Conservation (phyloP, 495 filamentous ascomycete species). For the Xylaria scruposa region DNA sequence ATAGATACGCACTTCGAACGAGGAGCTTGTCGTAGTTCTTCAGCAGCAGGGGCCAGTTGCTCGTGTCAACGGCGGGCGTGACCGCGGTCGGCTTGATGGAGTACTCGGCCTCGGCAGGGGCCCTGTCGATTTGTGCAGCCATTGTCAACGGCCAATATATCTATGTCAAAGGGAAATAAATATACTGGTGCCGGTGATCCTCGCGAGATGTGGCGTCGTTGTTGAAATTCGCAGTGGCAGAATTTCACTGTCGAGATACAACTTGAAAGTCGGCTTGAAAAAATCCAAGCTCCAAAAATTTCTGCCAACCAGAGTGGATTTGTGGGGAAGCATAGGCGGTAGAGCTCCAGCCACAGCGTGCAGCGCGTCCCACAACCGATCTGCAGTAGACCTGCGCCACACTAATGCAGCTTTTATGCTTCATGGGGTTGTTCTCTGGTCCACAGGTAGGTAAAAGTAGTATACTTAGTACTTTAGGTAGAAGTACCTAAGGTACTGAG, state of each 20-base stretch:
- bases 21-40: constrained; percentile 81
- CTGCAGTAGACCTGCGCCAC: constrained; percentile 2
- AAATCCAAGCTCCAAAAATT: constrained; percentile 43
- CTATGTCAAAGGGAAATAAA: constrained; percentile 21
- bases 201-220: constrained; percentile 26
- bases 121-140: constrained; percentile 65
- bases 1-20: constrained; percentile 55
- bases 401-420: not conserved
- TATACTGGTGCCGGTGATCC: constrained; percentile 31
- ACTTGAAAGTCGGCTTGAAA: constrained; percentile 21
- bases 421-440: not conserved
- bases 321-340: constrained; percentile 23
- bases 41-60: constrained; percentile 85
- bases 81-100: constrained; percentile 85
- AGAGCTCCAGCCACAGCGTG: constrained; percentile 30
- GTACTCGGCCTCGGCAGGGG: constrained; percentile 73
- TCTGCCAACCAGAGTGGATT: constrained; percentile 20
- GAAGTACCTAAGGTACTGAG: no score
- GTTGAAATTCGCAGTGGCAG: constrained; percentile 22
- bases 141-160: constrained; percentile 48
- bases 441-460: no score
- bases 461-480: no score
- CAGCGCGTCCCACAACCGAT: not conserved
- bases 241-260: constrained; percentile 31
- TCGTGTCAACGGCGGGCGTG: constrained; percentile 74